phyloP scores from a whole-genome alignment of 2,329 filamentous ascomycete genomes.

The Aureobasidium sp. region DNA sequence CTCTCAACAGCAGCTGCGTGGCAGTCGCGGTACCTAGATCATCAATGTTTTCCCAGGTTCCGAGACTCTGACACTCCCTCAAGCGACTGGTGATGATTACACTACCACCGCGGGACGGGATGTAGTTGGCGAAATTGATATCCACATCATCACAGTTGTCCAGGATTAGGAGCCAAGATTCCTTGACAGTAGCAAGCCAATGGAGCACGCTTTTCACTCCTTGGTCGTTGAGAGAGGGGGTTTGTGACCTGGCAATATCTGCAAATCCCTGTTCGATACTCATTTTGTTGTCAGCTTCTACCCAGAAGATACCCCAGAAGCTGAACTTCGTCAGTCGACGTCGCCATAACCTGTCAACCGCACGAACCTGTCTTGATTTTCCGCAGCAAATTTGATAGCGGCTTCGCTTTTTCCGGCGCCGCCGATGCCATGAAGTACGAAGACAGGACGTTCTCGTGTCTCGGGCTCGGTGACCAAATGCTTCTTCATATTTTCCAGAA shows the following conservation, averaged over 20 bases:
- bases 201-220: constrained; percentile 16
- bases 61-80: constrained; percentile 15
- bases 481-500: background rate
- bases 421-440: constrained; percentile 26
- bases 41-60: constrained; percentile 16
- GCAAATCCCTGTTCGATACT: constrained; percentile 21
- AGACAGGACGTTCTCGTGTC: background rate
- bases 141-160: constrained; percentile 22
- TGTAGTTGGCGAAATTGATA: constrained; percentile 15
- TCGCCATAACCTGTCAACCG: rapidly evolving
- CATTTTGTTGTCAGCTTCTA: constrained; percentile 21
- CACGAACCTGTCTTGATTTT: constrained; percentile 19
- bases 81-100: constrained; percentile 20
- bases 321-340: background rate
- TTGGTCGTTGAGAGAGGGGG: background rate
- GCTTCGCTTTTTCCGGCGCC: constrained; percentile 28
- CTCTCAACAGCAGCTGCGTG: background rate
- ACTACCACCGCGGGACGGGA: constrained; percentile 17
- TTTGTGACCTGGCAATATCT: constrained; percentile 16
- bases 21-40: constrained; percentile 6
- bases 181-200: constrained; percentile 15
- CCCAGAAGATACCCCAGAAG: constrained; percentile 27
- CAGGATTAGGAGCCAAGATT: constrained; percentile 20
- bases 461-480: background rate
- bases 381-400: constrained; percentile 22